phyloP scores from a whole-genome alignment of 1,284 basidiomycete species.

The Cystobasidium slooffiae region DNA sequence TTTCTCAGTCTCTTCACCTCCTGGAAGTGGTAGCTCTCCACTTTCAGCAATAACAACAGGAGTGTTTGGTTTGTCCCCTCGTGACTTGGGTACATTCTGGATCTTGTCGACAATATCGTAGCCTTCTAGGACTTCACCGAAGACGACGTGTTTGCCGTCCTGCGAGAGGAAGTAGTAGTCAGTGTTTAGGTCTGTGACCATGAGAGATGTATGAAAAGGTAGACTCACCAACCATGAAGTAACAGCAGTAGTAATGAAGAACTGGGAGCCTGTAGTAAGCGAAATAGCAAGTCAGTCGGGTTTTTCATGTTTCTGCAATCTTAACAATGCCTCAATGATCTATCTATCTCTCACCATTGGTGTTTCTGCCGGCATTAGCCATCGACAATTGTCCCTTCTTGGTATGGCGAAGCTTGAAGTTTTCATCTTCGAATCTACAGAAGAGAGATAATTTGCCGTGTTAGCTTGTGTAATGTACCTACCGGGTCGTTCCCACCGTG shows the following conservation, averaged over 20 bases:
- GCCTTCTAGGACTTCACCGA: slow-evolving; percentile 85
- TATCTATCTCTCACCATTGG: slow-evolving; percentile 64
- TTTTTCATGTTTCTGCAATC: neutral
- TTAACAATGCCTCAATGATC: no score
- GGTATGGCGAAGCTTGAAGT: slow-evolving; percentile 74
- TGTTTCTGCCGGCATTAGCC: slow-evolving; percentile 79
- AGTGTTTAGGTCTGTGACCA: neutral
- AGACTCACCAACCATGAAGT: slow-evolving; percentile 59
- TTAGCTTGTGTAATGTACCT: neutral
- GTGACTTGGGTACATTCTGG: slow-evolving; percentile 71
- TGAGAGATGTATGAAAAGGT: neutral
- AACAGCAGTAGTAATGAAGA: slow-evolving; percentile 80
- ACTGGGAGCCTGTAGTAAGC: slow-evolving; percentile 41
- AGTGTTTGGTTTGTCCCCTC: slow-evolving; percentile 70
- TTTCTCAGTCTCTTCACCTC: neutral
- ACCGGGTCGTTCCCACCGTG: neutral
- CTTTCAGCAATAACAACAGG: slow-evolving; percentile 70
- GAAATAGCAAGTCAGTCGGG: neutral
- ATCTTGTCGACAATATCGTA: slow-evolving; percentile 74
- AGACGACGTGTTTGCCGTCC: slow-evolving; percentile 70
- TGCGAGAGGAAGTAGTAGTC: neutral
- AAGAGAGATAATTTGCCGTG: slow-evolving; percentile 61
- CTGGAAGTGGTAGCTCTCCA: slow-evolving; percentile 37
- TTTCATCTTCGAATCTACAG: slow-evolving; percentile 69
- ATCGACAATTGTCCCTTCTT: slow-evolving; percentile 76